Conservation (phyloP, 176 grass and related monocot species). For the Phoenix roebelenii region DNA sequence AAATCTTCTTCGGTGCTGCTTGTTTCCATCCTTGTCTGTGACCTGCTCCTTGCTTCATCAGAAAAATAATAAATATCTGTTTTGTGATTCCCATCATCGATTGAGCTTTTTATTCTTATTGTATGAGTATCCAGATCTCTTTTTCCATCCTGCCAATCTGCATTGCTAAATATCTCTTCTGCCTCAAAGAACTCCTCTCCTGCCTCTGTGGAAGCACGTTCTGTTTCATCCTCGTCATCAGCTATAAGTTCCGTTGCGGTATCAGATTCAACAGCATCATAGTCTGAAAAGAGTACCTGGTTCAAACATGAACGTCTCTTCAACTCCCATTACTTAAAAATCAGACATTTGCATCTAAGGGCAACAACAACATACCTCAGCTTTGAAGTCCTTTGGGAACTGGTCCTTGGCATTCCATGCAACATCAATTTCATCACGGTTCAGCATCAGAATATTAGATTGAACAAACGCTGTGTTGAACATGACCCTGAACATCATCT, state of each 20-base stretch:
- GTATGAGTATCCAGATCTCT: conserved; percentile 55
- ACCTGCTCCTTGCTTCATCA: conserved; percentile 20
- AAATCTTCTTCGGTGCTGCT: conserved; percentile 30
- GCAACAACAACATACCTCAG: conserved; percentile 51
- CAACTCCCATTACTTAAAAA: conserved; percentile 17
- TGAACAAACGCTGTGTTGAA: conserved; percentile 93
- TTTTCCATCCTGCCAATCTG: conserved; percentile 56
- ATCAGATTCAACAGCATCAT: conserved; percentile 55
- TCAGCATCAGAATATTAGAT: conserved; percentile 61
- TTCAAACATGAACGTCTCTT: conserved; percentile 24
- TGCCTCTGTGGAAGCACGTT: conserved; percentile 63
- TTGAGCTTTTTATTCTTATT: conserved; percentile 26
- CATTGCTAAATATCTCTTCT: conserved; percentile 62
- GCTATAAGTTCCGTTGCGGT: conserved; percentile 38
- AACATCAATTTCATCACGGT: conserved; percentile 85
- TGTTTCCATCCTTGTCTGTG: conserved; percentile 19
- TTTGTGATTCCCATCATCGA: conserved; percentile 24
- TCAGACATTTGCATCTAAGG: conserved; percentile 4
- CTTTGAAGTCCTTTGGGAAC: conserved; percentile 77
- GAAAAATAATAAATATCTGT: conserved; percentile 16
- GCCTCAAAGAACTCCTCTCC: conserved; percentile 94
- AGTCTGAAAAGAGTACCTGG: conserved; percentile 76
- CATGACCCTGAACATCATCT: conserved; percentile 87
- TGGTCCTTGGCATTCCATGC: conserved; percentile 79
- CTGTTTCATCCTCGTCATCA: conserved; percentile 79